phyloP scores from a whole-genome alignment of 139 green algal genomes.

The Tetraselmis chui region DNA sequence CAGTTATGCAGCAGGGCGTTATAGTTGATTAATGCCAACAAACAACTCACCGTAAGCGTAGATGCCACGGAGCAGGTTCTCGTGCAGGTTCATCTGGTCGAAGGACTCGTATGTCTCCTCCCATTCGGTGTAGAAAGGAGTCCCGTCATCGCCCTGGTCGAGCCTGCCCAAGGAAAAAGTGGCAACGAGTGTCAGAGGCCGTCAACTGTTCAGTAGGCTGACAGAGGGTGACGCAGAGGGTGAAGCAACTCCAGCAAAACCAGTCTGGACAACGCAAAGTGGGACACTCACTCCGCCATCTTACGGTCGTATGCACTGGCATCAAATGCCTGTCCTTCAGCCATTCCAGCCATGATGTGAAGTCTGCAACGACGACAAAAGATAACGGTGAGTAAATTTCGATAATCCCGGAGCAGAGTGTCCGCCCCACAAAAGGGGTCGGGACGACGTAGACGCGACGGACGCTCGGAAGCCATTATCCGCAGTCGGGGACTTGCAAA shows the following conservation, averaged over 20 bases:
- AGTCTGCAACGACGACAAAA: too few relatives aligned
- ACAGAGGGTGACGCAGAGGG: neutral
- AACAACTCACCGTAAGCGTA: constrained; percentile 96
- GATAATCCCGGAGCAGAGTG: too few relatives aligned
- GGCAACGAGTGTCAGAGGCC: neutral
- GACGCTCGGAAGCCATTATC: too few relatives aligned
- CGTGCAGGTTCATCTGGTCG: constrained; percentile 95
- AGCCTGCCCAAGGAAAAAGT: constrained; percentile 45
- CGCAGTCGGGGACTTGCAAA: too few relatives aligned
- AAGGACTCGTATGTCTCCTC: constrained; percentile 95
- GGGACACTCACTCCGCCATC: constrained; percentile 28
- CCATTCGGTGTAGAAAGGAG: constrained; percentile 94
- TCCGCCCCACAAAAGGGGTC: too few relatives aligned
- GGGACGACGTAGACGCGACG: too few relatives aligned
- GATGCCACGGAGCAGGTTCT: constrained; percentile 98
- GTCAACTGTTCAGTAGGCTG: neutral
- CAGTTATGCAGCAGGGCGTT: too few relatives aligned
- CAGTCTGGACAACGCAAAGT: constrained; percentile 2
- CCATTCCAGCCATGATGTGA: neutral
- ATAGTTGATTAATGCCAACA: too few relatives aligned
- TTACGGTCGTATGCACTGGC: constrained; percentile 45
- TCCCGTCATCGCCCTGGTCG: constrained; percentile 34
- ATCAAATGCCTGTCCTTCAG: constrained; percentile 34
- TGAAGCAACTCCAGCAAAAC: neutral
- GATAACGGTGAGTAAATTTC: too few relatives aligned